These are phyloP conservation scores for Pichia ethanolica DNA, from an alignment of 805 yeast genomes.

Conservation along the genomic window DNA sequence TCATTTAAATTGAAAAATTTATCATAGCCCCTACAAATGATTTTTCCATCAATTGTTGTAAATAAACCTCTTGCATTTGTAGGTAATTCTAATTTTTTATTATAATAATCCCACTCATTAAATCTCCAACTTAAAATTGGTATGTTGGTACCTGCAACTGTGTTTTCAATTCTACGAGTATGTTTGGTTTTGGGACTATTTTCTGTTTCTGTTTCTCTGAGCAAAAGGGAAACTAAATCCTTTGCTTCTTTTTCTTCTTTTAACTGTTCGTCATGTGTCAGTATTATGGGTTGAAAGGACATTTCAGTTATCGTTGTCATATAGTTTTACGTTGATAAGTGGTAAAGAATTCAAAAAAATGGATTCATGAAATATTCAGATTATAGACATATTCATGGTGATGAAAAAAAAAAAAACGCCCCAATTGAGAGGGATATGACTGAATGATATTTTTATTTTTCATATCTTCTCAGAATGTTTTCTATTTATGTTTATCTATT, in stretches of 20 bases:
- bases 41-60: constrained; percentile 33
- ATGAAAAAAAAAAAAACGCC: no score
- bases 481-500: no score
- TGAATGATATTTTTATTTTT: no score
- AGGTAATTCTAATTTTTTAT: constrained; percentile 49
- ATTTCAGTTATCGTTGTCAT: not conserved
- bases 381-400: no score
- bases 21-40: constrained; percentile 84
- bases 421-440: no score
- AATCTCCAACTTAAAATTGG: constrained; percentile 60
- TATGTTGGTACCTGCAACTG: constrained; percentile 16
- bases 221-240: constrained; percentile 11
- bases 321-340: no score
- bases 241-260: constrained; percentile 5
- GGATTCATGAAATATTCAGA: no score
- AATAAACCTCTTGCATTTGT: constrained; percentile 80
- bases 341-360: no score
- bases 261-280: not conserved
- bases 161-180: constrained; percentile 20
- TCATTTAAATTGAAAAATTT: constrained; percentile 87
- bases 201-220: constrained; percentile 8
- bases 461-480: no score
- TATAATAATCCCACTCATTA: constrained; percentile 82
- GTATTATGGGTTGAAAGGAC: not conserved
- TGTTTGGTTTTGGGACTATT: constrained; percentile 15